These are phyloP conservation scores for Lactifluus pinguis DNA, from an alignment of 768 basidiomycete genomes.

Conservation along the genomic window DNA sequence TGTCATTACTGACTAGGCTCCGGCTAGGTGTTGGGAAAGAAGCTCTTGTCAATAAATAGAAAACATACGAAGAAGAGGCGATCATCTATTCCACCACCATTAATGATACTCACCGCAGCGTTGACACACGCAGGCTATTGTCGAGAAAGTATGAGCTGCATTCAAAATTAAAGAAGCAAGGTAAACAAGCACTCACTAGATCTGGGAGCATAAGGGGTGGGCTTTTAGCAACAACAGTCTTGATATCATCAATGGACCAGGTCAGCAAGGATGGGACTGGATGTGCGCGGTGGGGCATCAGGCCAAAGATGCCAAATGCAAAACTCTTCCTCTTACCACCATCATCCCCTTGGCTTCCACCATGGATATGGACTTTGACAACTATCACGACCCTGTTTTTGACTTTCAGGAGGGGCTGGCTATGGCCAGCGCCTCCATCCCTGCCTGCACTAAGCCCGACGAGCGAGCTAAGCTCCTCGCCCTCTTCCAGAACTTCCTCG, in stretches of 20 bases:
- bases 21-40: too few species aligned
- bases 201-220: slow-evolving; percentile 5
- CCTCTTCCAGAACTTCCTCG: too few species aligned
- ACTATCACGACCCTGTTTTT: too few species aligned
- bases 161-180: background rate
- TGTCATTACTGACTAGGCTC: too few species aligned
- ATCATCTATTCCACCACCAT: slow-evolving; percentile 12
- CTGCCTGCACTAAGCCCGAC: too few species aligned
- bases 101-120: background rate
- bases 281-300: background rate
- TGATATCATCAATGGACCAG: slow-evolving; percentile 4
- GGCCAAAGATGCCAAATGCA: too few species aligned
- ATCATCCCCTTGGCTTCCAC: too few species aligned
- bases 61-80: slow-evolving; percentile 13
- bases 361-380: too few species aligned
- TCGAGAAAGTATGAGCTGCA: background rate
- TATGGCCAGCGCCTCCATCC: too few species aligned
- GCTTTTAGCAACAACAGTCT: background rate
- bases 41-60: background rate
- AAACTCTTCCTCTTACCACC: too few species aligned
- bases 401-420: too few species aligned
- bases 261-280: background rate
- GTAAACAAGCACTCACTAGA: slow-evolving; percentile 3
- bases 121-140: slow-evolving; percentile 12
- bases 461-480: too few species aligned